Percentiles rank a stretch among this genome's conserved stretches.
Conservation (phyloP, 2,329 filamentous ascomycete genomes). For the Botryosphaeria dothidea region DNA sequence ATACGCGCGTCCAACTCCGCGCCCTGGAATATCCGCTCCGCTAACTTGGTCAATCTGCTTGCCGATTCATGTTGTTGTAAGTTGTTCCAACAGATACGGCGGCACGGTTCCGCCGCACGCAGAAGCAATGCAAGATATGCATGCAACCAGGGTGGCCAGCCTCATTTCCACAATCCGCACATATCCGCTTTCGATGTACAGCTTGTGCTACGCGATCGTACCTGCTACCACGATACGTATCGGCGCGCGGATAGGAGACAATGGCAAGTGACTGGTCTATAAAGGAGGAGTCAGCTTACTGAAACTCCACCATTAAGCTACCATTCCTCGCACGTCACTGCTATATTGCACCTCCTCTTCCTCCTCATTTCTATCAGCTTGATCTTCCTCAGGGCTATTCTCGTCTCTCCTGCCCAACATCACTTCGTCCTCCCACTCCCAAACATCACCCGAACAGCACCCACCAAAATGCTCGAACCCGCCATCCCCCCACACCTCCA, state of each 20-base stretch:
- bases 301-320: neutral
- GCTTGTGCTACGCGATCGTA: neutral
- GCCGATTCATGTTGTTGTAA: neutral
- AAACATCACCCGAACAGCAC: too few species aligned
- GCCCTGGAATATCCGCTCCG: slow-evolving; percentile 1
- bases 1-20: neutral
- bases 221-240: neutral
- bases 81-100: neutral
- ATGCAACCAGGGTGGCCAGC: neutral
- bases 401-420: too few species aligned
- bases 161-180: neutral
- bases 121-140: neutral
- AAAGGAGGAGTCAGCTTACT: neutral
- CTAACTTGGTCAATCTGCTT: neutral
- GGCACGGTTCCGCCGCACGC: slow-evolving; percentile 6
- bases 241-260: neutral
- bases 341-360: neutral
- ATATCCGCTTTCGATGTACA: neutral
- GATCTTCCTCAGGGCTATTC: too few species aligned
- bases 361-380: neutral
- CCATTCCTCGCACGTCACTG: neutral
- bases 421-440: too few species aligned
- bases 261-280: neutral
- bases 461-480: slow-evolving; percentile 24
- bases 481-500: slow-evolving; percentile 29